These are phyloP conservation scores for Dispira parvispora DNA, from an alignment of 192 early-diverging fungal species.

Conservation along the genomic window DNA sequence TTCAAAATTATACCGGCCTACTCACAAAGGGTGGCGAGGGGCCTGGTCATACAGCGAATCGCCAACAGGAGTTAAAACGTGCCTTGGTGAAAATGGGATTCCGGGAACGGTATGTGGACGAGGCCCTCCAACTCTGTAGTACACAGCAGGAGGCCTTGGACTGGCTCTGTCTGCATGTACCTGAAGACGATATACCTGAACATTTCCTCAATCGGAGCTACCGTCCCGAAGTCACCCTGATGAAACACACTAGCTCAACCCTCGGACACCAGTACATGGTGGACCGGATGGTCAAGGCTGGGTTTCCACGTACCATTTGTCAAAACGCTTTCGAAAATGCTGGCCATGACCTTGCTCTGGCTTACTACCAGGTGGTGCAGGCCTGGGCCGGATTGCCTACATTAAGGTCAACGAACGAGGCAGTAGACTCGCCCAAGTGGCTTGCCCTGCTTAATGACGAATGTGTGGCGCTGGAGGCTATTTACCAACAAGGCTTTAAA, in stretches of 20 bases:
- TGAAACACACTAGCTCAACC: not conserved
- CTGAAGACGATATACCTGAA: slow-evolving; percentile 56
- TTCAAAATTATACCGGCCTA: slow-evolving; percentile 25
- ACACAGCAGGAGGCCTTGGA: slow-evolving; percentile 40
- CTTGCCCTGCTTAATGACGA: slow-evolving; percentile 27
- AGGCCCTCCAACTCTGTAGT: slow-evolving; percentile 43
- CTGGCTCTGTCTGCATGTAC: slow-evolving; percentile 81
- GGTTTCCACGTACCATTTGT: slow-evolving; percentile 34
- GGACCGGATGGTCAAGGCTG: slow-evolving; percentile 36
- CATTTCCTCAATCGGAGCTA: slow-evolving; percentile 17
- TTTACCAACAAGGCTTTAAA: slow-evolving; percentile 41
- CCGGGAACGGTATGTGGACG: slow-evolving; percentile 44
- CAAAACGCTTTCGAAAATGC: slow-evolving; percentile 25
- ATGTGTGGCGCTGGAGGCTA: slow-evolving; percentile 42
- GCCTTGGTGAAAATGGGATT: slow-evolving; percentile 38
- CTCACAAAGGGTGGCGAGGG: no score
- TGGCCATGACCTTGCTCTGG: slow-evolving; percentile 27
- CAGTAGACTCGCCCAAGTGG: no score
- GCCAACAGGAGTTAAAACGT: no score
- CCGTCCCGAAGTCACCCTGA: slow-evolving; percentile 1
- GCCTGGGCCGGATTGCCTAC: no score
- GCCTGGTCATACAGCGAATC: no score
- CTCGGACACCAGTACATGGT: slow-evolving; percentile 14
- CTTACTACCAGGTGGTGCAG: not conserved
- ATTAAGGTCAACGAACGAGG: not conserved